phyloP scores from a whole-genome alignment of 257 asterid species.

The Jacaranda mimosifolia region DNA sequence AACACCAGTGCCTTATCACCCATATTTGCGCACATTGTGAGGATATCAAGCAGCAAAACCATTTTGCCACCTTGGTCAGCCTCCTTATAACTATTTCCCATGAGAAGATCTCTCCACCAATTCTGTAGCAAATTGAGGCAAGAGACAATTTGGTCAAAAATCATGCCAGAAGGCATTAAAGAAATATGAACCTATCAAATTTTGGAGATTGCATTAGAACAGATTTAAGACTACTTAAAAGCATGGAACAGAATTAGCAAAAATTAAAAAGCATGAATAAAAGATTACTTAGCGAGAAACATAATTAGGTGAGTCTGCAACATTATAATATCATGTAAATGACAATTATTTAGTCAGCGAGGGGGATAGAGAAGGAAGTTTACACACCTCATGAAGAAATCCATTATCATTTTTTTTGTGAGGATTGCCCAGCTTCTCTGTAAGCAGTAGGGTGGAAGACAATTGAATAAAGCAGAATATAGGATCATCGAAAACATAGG shows the following conservation, averaged over 20 bases:
- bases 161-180: background rate
- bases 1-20: constrained; percentile 97
- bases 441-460: constrained; percentile 27
- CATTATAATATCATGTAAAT: constrained; percentile 26
- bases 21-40: constrained; percentile 76
- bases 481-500: background rate
- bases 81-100: constrained; percentile 68
- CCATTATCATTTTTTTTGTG: constrained; percentile 66
- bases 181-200: background rate
- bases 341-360: constrained; percentile 5
- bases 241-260: background rate
- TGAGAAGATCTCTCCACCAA: constrained; percentile 96
- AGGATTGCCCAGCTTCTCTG: constrained; percentile 75
- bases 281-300: background rate
- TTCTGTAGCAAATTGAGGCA: constrained; percentile 57
- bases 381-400: constrained; percentile 74
- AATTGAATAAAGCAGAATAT: constrained; percentile 28
- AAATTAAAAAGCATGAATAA: background rate
- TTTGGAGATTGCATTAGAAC: too few species aligned
- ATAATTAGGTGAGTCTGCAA: background rate
- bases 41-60: constrained; percentile 91
- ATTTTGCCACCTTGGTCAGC: constrained; percentile 90
- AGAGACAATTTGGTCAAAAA: constrained; percentile 28
- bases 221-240: background rate
- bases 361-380: constrained; percentile 29